These are phyloP conservation scores for Lotus japonicus DNA, from an alignment of 306 rosid species.

Conservation along the genomic window DNA sequence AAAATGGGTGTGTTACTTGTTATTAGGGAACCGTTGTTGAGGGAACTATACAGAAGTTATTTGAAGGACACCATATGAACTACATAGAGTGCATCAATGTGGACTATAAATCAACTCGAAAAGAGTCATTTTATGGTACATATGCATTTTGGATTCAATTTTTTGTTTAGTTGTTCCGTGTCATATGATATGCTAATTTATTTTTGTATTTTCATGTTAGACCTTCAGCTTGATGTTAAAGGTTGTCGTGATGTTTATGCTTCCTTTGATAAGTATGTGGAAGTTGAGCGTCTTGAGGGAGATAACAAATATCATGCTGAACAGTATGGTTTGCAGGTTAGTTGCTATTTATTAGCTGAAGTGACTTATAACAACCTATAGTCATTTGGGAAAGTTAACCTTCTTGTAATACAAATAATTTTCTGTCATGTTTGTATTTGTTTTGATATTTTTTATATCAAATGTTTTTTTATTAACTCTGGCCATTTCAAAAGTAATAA, in stretches of 20 bases:
- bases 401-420: neutral
- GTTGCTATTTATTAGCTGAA: constrained; percentile 12
- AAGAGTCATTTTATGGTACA: constrained; percentile 93
- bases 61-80: constrained; percentile 96
- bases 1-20: constrained; percentile 15
- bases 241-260: constrained; percentile 94
- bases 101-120: constrained; percentile 91
- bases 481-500: neutral
- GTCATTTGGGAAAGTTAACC: neutral
- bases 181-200: constrained; percentile 12
- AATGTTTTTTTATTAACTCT: neutral
- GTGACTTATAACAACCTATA: neutral
- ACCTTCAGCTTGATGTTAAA: constrained; percentile 95
- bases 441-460: neutral
- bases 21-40: constrained; percentile 91
- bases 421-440: neutral
- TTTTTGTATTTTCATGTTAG: constrained; percentile 37
- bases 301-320: constrained; percentile 94
- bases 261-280: constrained; percentile 93
- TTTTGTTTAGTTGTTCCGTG: neutral
- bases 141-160: neutral
- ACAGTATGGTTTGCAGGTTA: constrained; percentile 88
- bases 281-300: constrained; percentile 93
- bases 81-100: constrained; percentile 93
- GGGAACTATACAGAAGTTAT: constrained; percentile 92